Evolutionary conservation across 495 filamentous ascomycete genomes (phyloP), one percentile per base, ranked within the genome.

Genomic region (Melanomma pulvis-pyrius): DNA sequence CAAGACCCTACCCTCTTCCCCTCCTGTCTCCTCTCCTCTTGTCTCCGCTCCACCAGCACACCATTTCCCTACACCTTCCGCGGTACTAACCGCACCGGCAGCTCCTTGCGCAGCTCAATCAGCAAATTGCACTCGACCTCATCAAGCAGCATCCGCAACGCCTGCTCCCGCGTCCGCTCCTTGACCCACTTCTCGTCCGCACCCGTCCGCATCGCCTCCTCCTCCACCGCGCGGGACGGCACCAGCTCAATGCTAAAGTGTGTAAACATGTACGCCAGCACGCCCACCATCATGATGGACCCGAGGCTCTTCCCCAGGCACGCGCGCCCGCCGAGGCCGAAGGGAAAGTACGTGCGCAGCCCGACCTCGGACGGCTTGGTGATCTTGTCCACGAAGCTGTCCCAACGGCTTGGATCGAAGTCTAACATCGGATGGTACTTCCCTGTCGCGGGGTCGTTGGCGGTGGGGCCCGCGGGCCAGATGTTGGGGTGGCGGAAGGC

Each of bases 221-320:
- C 50, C 9, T 5, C 41, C 28, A 58, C 32, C 19, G n/a, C n/a
- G n/a, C n/a, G n/a, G n/a, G n/a, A n/a, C n/a, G n/a, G n/a, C n/a
- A 58, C 32, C 7, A 39, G 54, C 22, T 58, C 54, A 6, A 58
- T 5, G 13, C 28, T 12, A 44, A 15, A 44, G 6, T 58, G 13
- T 44, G 36, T 58, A 6, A 59, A 48, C 9, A 59, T 11, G 2
- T 6, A 5, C 17, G 56, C n/a, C 21, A 59, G n/a, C 5, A 59
- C 56, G 2, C 6, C 56, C 12, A 46, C 39, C 34, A 59, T 48
- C 24, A 12, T n/a, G 17, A 56, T 28, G 34, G 46, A n/a, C 22
- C 34, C 56, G 15, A 59, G 26, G 19, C 6, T 6, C 41, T 7
- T 59, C 24, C 56, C 56, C 11, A 39, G 56, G 30, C 56, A 59